Base-by-base conservation (phyloP, 2,329 filamentous ascomycete genomes). In the Pezicula radicicola region DNA sequence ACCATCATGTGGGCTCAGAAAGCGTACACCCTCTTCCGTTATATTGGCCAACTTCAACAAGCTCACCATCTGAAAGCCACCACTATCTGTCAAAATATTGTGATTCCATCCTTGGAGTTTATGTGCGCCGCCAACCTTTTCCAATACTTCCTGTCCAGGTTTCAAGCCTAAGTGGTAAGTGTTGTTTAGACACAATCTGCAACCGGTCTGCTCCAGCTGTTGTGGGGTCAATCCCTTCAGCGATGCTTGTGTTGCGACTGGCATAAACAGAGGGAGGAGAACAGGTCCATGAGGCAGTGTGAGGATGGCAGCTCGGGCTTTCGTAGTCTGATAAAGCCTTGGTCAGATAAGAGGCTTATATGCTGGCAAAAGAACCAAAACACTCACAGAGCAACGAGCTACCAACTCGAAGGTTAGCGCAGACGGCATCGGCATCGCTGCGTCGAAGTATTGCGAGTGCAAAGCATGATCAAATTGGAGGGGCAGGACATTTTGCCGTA, bases 61-160 rank as follows among this genome's bases (percentile, higher is more conserved):
- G 55, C 91, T 97, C 50, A 99, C 95, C 94, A 99, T 99, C 71
- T 99, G 94, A 71, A 99, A 99, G 54, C 84, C 85, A 72, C 85
- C 85, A 62, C 84, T 87, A 66, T 88, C 85, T 42, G 94, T 99
- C 63, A 99, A 77, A 59, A 99, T 88, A 72, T 99, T 99, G 69
- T 95, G 84, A 55, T 88, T 84, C 94, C 95, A 99, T 71, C 90
- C 89, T 70, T 99, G 94, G 49, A 99, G 75, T 69, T 88, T 93
- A 72, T 99, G 95, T 27, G 94, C 94, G 51, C 95, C 94, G 41
- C 94, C 94, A 48, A 97, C 79, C 2, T 86, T 81, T 62, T 96
- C 90, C 18, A 99, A 78, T 6, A 92, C 88, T 36, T 89, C 87
- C 68, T 97, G 92, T 1, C 94, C 95, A 1, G 94, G 94, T 72